A percentile compares a stretch with the other conserved stretches of the same genome.
These are phyloP conservation scores for Penicillium sumatraense DNA, from an alignment of 2,329 filamentous ascomycete genomes.

Conservation along the genomic window DNA sequence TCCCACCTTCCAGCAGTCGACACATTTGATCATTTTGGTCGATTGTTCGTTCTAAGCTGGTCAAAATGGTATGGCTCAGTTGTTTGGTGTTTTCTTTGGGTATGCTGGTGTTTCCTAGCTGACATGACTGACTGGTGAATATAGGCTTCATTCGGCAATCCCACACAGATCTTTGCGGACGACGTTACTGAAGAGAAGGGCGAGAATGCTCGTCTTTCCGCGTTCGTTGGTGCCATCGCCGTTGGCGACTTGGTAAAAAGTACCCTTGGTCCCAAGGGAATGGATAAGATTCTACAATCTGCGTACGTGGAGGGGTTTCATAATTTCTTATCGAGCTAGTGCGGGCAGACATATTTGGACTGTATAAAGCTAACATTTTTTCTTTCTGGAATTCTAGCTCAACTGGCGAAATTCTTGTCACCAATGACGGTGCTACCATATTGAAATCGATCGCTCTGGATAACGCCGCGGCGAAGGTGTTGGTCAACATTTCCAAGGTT, in stretches of 20 bases:
- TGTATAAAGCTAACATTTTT: constrained; percentile 18
- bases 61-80: constrained; percentile 35
- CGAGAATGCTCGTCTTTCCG: constrained; percentile 97
- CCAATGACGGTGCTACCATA: constrained; percentile 97
- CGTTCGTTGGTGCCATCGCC: constrained; percentile 96
- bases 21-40: constrained; percentile 25
- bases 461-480: constrained; percentile 95
- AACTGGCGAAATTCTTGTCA: constrained; percentile 96
- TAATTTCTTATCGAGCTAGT: constrained; percentile 9
- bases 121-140: background rate
- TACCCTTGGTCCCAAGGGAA: constrained; percentile 94
- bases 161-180: constrained; percentile 97
- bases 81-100: background rate
- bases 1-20: constrained; percentile 23
- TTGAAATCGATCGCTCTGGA: constrained; percentile 98
- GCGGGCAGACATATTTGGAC: constrained; percentile 14
- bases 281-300: constrained; percentile 98
- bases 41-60: constrained; percentile 25
- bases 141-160: constrained; percentile 63
- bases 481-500: constrained; percentile 99
- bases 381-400: constrained; percentile 60
- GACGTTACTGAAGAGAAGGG: constrained; percentile 98
- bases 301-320: constrained; percentile 64
- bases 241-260: constrained; percentile 98
- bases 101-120: background rate